Evolutionary conservation across 768 basidiomycete genomes (phyloP).

Genomic region (Suillus hirtellus): DNA sequence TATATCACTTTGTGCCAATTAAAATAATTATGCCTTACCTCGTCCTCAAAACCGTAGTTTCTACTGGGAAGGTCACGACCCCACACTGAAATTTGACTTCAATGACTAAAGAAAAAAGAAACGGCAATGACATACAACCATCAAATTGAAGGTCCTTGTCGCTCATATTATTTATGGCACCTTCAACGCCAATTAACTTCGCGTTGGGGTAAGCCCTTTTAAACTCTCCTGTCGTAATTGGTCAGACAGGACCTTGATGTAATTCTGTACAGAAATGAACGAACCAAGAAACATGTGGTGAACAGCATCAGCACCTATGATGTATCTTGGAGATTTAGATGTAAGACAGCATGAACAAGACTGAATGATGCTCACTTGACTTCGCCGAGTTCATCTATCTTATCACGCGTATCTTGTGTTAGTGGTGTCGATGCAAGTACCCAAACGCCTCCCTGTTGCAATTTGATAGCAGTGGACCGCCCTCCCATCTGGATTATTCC

Average conservation of each 20-base stretch:
- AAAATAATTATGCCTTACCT: slow-evolving; percentile 37
- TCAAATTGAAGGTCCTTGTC: slow-evolving; percentile 57
- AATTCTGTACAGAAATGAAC: slow-evolving; percentile 17
- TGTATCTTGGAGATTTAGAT: slow-evolving; percentile 41
- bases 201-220: slow-evolving; percentile 71
- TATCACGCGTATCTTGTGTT: slow-evolving; percentile 60
- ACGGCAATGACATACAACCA: slow-evolving; percentile 49
- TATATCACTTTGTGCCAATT: background rate
- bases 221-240: slow-evolving; percentile 47
- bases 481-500: slow-evolving; percentile 77
- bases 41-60: slow-evolving; percentile 77
- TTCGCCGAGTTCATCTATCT: slow-evolving; percentile 62
- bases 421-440: slow-evolving; percentile 81
- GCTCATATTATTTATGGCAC: slow-evolving; percentile 49
- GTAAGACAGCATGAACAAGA: slow-evolving; percentile 7
- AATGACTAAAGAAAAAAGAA: background rate
- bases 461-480: slow-evolving; percentile 76
- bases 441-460: slow-evolving; percentile 72
- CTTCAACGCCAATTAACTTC: slow-evolving; percentile 69
- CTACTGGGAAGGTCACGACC: slow-evolving; percentile 64
- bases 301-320: slow-evolving; percentile 56
- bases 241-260: slow-evolving; percentile 27
- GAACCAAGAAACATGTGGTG: slow-evolving; percentile 62
- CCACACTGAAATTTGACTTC: slow-evolving; percentile 41
- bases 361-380: slow-evolving; percentile 51